Evolutionary conservation across 768 basidiomycete genomes (phyloP).

Genomic region (Naganishia antarctica): DNA sequence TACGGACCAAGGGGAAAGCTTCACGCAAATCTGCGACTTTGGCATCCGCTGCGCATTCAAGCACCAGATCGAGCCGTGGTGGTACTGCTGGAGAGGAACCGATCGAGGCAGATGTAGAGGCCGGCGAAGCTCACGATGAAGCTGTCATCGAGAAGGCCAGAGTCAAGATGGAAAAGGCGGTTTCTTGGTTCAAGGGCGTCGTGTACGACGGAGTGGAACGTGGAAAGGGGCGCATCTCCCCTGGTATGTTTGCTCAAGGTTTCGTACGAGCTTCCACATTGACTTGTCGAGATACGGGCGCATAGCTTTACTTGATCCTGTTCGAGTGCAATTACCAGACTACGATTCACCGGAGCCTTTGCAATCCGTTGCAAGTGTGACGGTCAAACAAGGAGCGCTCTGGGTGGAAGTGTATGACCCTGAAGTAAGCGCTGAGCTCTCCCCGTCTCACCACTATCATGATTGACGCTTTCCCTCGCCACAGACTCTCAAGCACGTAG

Average conservation of each 20-base stretch:
- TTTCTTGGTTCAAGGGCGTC: conserved; percentile 48
- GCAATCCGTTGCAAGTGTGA: conserved; percentile 44
- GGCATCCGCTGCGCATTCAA: conserved; percentile 6
- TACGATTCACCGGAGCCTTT: conserved; percentile 32
- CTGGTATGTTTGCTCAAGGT: conserved; percentile 33
- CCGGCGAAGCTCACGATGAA: conserved; percentile 57
- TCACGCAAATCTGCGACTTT: conserved; percentile 8
- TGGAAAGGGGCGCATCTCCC: conserved; percentile 41
- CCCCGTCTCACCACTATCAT: background rate
- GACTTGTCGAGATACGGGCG: background rate
- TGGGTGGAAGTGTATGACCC: conserved; percentile 47
- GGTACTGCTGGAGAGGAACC: conserved; percentile 19
- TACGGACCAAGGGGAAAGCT: conserved; percentile 25
- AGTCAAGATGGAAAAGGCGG: conserved; percentile 49
- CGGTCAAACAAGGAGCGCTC: conserved; percentile 40
- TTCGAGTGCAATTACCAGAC: conserved; percentile 38
- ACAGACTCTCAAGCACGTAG: conserved; percentile 45
- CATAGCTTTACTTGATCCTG: conserved; percentile 47
- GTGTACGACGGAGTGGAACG: conserved; percentile 49
- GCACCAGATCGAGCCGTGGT: conserved; percentile 12
- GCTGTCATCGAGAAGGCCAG: conserved; percentile 45
- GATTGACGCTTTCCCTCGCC: background rate
- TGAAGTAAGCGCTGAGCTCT: conserved; percentile 33
- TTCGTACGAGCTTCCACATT: background rate
- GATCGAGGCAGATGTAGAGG: conserved; percentile 56